phyloP scores from a whole-genome alignment of 2,329 filamentous ascomycete species.

The Phaeosphaeria sp. region DNA sequence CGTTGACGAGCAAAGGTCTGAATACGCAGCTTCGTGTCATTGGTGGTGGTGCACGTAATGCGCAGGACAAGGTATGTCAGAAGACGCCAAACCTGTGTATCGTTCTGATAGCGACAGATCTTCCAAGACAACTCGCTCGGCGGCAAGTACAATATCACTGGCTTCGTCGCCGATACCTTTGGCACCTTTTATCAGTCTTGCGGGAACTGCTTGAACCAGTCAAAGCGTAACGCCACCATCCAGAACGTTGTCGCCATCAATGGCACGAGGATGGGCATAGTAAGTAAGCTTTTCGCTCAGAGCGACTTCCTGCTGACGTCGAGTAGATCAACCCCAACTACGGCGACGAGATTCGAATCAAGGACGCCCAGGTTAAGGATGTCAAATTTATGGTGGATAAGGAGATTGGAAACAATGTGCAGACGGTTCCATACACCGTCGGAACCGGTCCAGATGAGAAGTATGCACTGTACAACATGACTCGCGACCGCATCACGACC shows the following conservation, averaged over 20 bases:
- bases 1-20: constrained; percentile 30
- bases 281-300: background rate
- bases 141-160: constrained; percentile 32
- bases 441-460: constrained; percentile 35
- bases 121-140: constrained; percentile 27
- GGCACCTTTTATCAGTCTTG: constrained; percentile 36
- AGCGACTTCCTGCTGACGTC: background rate
- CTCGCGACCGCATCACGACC: constrained; percentile 28
- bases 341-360: constrained; percentile 34
- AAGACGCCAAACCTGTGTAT: constrained; percentile 15
- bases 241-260: constrained; percentile 33
- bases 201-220: constrained; percentile 35
- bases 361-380: constrained; percentile 25
- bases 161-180: constrained; percentile 34
- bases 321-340: constrained; percentile 30
- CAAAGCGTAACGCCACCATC: constrained; percentile 36
- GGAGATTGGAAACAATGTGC: constrained; percentile 36
- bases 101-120: constrained; percentile 6
- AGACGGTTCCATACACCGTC: constrained; percentile 33
- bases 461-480: constrained; percentile 34
- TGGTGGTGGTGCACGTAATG: constrained; percentile 33
- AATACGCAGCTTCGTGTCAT: constrained; percentile 36
- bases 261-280: constrained; percentile 35
- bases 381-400: constrained; percentile 32
- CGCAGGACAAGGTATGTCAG: constrained; percentile 33